Conservation (phyloP, 257 asterid species). For the Sherardia arvensis region DNA sequence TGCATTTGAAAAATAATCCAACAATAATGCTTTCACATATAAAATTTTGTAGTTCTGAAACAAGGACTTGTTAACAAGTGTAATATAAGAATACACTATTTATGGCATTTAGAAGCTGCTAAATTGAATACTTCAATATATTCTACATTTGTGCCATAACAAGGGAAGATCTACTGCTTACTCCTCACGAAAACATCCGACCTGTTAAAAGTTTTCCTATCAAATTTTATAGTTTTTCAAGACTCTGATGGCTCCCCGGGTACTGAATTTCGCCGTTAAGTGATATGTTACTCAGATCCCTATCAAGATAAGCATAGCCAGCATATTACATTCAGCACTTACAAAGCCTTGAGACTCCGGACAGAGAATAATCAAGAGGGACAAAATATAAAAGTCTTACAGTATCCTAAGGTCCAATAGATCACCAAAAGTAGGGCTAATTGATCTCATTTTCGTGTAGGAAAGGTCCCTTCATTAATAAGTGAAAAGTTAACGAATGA, state of each 20-base stretch:
- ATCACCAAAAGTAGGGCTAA: constrained; percentile 77
- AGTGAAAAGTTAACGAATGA: constrained; percentile 5
- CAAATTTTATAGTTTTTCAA: constrained; percentile 61
- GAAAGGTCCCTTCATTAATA: constrained; percentile 49
- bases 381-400: constrained; percentile 28
- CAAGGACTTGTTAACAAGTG: too few species aligned
- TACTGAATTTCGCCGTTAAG: constrained; percentile 77
- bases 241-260: constrained; percentile 81
- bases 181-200: too few species aligned
- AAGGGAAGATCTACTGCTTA: too few species aligned
- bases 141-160: too few species aligned
- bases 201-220: too few species aligned
- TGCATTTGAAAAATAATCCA: too few species aligned
- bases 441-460: constrained; percentile 64
- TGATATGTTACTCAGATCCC: constrained; percentile 85
- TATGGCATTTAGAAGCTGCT: too few species aligned
- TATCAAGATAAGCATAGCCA: constrained; percentile 19
- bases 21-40: too few species aligned
- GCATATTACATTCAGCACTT: not conserved
- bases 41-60: too few species aligned
- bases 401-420: constrained; percentile 67
- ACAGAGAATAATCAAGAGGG: not conserved
- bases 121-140: too few species aligned
- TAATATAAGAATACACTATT: too few species aligned
- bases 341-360: not conserved